Evolutionary conservation across 1,284 basidiomycete genomes (phyloP).

Genomic region (Marasmius sp.): DNA sequence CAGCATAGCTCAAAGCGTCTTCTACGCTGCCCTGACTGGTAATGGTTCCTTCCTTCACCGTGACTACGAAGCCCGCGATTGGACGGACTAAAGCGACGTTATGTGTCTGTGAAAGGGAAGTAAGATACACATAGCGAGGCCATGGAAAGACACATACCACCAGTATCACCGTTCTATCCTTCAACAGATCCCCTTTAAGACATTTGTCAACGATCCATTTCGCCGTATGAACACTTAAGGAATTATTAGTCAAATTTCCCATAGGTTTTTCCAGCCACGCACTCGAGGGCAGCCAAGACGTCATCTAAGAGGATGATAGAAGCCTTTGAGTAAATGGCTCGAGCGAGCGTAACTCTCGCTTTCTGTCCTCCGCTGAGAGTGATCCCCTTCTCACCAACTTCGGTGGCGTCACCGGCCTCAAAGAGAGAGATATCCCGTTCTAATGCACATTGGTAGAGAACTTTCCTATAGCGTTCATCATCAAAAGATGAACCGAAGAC

Average conservation of each 20-base stretch:
- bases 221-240: constrained; percentile 54
- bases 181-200: constrained; percentile 67
- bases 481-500: constrained; percentile 78
- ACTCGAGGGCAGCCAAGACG: constrained; percentile 57
- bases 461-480: constrained; percentile 71
- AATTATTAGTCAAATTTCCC: too few relatives aligned
- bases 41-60: constrained; percentile 48
- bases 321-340: constrained; percentile 67
- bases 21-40: constrained; percentile 39
- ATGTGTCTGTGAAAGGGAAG: constrained; percentile 48
- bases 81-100: constrained; percentile 59
- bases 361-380: constrained; percentile 72
- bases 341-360: constrained; percentile 70
- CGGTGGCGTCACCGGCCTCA: constrained; percentile 74
- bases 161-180: constrained; percentile 69
- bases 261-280: constrained; percentile 3
- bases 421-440: constrained; percentile 52
- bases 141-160: constrained; percentile 44
- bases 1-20: constrained; percentile 34
- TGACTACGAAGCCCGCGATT: constrained; percentile 57
- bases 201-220: constrained; percentile 78
- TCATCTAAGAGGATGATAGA: constrained; percentile 67
- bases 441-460: constrained; percentile 59
- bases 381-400: constrained; percentile 60
- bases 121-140: too few relatives aligned